Evolutionary conservation across 2,329 filamentous ascomycete genomes (phyloP), one percentile per base, ranked within the genome.

Genomic region (Xylariaceae sp.): DNA sequence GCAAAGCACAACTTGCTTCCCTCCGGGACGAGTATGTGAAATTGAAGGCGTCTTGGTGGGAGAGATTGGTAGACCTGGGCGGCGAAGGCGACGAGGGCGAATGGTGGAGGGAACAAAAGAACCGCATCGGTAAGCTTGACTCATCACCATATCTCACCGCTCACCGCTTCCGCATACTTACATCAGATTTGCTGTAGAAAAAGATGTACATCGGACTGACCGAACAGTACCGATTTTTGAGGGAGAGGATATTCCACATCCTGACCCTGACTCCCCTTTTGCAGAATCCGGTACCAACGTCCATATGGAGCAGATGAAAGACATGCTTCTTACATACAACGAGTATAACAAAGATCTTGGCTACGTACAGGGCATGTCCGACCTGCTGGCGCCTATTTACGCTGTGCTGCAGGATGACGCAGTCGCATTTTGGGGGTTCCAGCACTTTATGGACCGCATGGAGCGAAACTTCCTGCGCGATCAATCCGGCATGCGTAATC

Each of bases 331-430:
- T 15, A 97, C 93, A 0, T 98, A 98, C 65, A 97, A 98, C 62
- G 93, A 98, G 67, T 94, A 94, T 67, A 98, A 98, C 68, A 87
- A 83, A 44, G 88, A 93, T 44, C 77, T 98, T 3, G 93, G 94
- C 37, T 98, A 98, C 60, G 93, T 98, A 2, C 93, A 98, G 69
- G 93, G 93, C 47, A 98, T 98, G 93, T 96, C 89, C 11, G 93
- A 98, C 64, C 79, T 98, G 1, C 79, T 98, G 8, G 89, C 93
- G 0, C 93, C 93, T 2, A 89, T 98, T 45, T 98, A 98, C 59
- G 93, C 93, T 3, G 89, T 98, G 17, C 85, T 96, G 68, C 93
- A 98, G 67, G 94, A 98, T 61, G 93, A 98, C 60, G 91, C 93
- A 0, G 75, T 96, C 15, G 93, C 93, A 4, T 98, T 98, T 58